These are phyloP conservation scores for Eucalyptus brandiana DNA, from an alignment of 345 rosid genomes.

Conservation along the genomic window DNA sequence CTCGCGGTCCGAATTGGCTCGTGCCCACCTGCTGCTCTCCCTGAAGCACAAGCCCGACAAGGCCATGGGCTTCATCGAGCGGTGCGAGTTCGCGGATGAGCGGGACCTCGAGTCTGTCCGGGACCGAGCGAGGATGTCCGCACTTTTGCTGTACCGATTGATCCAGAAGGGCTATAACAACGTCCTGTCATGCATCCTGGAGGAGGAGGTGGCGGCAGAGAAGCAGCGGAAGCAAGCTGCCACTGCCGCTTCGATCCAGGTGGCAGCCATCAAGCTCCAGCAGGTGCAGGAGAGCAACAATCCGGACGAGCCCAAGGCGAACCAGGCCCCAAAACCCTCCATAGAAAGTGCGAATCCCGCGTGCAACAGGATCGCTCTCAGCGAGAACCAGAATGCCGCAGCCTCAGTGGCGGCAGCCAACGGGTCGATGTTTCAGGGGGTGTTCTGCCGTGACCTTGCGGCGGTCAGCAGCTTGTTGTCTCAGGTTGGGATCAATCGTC, in stretches of 20 bases:
- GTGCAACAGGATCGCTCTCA: not conserved
- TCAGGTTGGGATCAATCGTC: slow-evolving; percentile 67
- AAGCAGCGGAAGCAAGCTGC: slow-evolving; percentile 41
- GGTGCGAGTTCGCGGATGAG: slow-evolving; percentile 68
- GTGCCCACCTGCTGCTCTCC: slow-evolving; percentile 69
- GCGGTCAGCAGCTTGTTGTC: slow-evolving; percentile 67
- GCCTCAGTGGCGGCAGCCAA: not conserved
- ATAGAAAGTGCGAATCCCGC: not conserved
- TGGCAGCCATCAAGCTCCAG: slow-evolving; percentile 32
- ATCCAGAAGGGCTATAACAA: slow-evolving; percentile 73
- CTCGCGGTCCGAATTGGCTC: slow-evolving; percentile 74
- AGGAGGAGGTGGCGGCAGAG: slow-evolving; percentile 59
- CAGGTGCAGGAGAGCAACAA: slow-evolving; percentile 6
- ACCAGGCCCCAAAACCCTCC: not conserved
- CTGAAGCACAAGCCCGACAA: slow-evolving; percentile 83
- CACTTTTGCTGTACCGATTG: slow-evolving; percentile 67
- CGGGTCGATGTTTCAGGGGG: slow-evolving; percentile 57
- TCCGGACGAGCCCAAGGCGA: not conserved
- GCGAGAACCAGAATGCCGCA: slow-evolving; percentile 2
- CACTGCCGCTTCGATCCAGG: slow-evolving; percentile 23
- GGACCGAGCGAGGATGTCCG: slow-evolving; percentile 77
- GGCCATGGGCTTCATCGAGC: slow-evolving; percentile 52
- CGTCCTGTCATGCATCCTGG: slow-evolving; percentile 39
- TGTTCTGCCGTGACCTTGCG: slow-evolving; percentile 86
- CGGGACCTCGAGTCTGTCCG: slow-evolving; percentile 58